Base-by-base conservation (phyloP, 129 eudicot genomes). In the Scalesia atractyloides region DNA sequence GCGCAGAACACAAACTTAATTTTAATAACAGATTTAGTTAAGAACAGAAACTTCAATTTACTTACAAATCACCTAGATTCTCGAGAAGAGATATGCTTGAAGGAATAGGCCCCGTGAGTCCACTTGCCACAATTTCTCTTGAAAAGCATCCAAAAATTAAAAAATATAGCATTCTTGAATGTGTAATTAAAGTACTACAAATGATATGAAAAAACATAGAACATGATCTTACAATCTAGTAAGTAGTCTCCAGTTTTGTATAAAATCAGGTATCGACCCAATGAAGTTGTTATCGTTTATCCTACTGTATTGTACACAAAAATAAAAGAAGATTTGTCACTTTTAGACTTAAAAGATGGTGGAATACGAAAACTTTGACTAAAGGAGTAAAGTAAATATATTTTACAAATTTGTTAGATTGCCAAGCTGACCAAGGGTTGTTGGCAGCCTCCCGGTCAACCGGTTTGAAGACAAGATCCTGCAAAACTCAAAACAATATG, bases 61-160 rank as follows among this genome's bases (percentile, higher is more conserved):
- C 96, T 93, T 75, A 93, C 98, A 93, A 63, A 50, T 87, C 84
- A n/a, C n/a, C 11, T 74, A 93, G 79, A 33, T 76, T 68, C 52
- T 82, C 78, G 66, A 85, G 82, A 76, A 80, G 73, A 19, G 92
- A 84, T 57, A 93, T 87, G 64, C 48, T 79, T 64, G 82, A 81
- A 18, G 98, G 98, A 81, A 93, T 93, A 15, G 95, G 98, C 49
- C 98, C 98, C 18, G 74, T 86, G 71, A 93, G 77, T 66, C 98
- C 98, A 80, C 92, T 89, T n/a, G 90, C 97, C 66, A 73, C 79
- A 82, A 93, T 82, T 62, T 93, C 98, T 76, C 97, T 93, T 77
- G 62, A 66, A 76, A 80, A 61, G 39, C 66, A 81, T 19, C 36
- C 34, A 56, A 62, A 76, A 47, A 62, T 49, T 18, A 63, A 26